Percentiles rank a stretch among this genome's conserved stretches.
phyloP scores from a whole-genome alignment of 2,329 filamentous ascomycete genomes.

The Aspergillus bombycis region DNA sequence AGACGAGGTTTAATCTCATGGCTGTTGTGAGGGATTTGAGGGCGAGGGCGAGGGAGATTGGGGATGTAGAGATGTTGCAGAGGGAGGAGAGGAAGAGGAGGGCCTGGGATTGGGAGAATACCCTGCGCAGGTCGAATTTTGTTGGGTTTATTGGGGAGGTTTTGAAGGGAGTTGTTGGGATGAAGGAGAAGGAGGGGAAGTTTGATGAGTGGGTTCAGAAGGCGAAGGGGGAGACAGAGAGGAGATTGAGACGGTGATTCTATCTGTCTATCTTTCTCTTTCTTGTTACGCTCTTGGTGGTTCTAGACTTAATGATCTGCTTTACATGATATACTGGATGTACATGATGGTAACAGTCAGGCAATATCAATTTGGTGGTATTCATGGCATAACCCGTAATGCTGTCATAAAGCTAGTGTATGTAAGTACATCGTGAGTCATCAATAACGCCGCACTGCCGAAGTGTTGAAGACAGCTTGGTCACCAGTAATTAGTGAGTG shows the following conservation, averaged over 20 bases:
- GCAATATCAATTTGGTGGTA: not conserved
- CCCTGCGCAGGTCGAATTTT: constrained; percentile 89
- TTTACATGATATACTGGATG: not conserved
- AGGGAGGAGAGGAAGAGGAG: constrained; percentile 81
- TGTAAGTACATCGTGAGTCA: constrained; percentile 21
- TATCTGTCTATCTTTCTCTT: not conserved
- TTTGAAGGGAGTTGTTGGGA: constrained; percentile 78
- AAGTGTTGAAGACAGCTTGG: constrained; percentile 4
- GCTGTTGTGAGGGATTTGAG: constrained; percentile 87
- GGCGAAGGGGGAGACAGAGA: constrained; percentile 48
- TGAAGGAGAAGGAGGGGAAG: constrained; percentile 68
- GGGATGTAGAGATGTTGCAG: constrained; percentile 76
- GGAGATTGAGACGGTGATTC: constrained; percentile 36
- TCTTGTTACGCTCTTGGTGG: constrained; percentile 24
- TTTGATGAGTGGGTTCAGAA: constrained; percentile 86
- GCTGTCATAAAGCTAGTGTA: constrained; percentile 7
- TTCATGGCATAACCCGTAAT: constrained; percentile 4
- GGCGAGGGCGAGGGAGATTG: constrained; percentile 74
- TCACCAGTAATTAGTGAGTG: not conserved
- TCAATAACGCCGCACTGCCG: constrained; percentile 7
- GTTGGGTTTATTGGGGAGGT: constrained; percentile 92
- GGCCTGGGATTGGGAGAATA: constrained; percentile 95
- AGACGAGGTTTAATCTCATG: constrained; percentile 95
- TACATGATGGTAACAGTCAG: not conserved
- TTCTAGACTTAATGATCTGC: not conserved